Evolutionary conservation across 352 stramenopile species (phyloP).

Genomic region (Globisporangium orthogonon): DNA sequence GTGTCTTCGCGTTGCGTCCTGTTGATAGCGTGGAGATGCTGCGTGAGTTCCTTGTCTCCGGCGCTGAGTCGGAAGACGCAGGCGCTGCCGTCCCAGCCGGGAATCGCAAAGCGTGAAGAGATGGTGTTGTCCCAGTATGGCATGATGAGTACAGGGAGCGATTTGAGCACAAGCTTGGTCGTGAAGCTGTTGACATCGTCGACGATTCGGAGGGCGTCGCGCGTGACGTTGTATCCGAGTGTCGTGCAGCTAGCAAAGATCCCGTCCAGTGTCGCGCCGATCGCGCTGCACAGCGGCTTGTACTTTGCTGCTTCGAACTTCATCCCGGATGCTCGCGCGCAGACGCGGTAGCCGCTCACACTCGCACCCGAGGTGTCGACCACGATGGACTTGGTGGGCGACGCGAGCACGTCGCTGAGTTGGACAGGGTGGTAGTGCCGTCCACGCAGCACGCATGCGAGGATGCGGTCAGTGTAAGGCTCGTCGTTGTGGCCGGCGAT

Average conservation of each 20-base stretch:
- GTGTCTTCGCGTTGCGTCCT: constrained; percentile 11
- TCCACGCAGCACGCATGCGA: constrained; percentile 36
- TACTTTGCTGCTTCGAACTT: neutral
- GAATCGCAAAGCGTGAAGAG: constrained; percentile 3
- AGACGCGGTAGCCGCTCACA: constrained; percentile 20
- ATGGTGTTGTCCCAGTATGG: constrained; percentile 16
- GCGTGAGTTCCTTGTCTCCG: constrained; percentile 1
- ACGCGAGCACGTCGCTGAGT: constrained; percentile 21
- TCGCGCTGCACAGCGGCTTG: constrained; percentile 8
- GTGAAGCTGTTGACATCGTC: constrained; percentile 7
- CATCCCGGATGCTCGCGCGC: constrained; percentile 3
- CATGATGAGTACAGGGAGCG: constrained; percentile 16
- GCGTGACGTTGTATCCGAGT: constrained; percentile 23
- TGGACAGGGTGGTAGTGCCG: constrained; percentile 27
- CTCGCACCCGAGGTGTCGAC: constrained; percentile 13
- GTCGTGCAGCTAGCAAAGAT: constrained; percentile 12
- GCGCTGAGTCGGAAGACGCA: constrained; percentile 14
- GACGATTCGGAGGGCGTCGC: constrained; percentile 12
- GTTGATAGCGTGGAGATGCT: constrained; percentile 1
- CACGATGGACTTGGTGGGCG: neutral
- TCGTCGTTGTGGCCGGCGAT: constrained; percentile 40
- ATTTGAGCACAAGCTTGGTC: constrained; percentile 8
- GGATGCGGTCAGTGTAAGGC: constrained; percentile 34
- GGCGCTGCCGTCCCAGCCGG: constrained; percentile 9
- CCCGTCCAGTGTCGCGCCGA: constrained; percentile 12